Evolutionary conservation across 805 yeast genomes (phyloP).

Genomic region (Suhomyces sp.): DNA sequence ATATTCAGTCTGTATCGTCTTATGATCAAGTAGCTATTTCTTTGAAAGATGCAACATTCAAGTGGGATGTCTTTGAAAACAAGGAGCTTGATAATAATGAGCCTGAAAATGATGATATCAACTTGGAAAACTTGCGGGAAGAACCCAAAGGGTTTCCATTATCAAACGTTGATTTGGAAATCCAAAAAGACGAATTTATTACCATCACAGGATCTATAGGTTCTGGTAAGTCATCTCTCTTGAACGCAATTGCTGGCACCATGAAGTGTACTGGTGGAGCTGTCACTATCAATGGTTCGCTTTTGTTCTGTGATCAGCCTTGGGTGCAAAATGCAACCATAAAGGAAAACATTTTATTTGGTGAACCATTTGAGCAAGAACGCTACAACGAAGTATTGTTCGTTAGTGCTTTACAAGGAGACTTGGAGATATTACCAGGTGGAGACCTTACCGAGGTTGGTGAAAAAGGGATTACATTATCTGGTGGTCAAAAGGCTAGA

Average conservation of each 20-base stretch:
- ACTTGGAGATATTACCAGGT: constrained; percentile 63
- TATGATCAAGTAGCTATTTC: constrained; percentile 42
- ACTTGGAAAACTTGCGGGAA: constrained; percentile 6
- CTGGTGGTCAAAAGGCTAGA: constrained; percentile 41
- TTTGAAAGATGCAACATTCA: constrained; percentile 55
- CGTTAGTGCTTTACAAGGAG: constrained; percentile 67
- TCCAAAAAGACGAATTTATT: constrained; percentile 66
- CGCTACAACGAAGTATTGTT: constrained; percentile 56
- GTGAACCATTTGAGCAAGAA: constrained; percentile 49
- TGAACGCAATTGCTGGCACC: constrained; percentile 69
- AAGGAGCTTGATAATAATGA: constrained; percentile 16
- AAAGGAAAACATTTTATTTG: constrained; percentile 71
- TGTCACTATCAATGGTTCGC: constrained; percentile 51
- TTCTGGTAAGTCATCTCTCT: constrained; percentile 74
- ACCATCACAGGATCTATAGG: constrained; percentile 82
- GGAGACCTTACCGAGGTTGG: constrained; percentile 56
- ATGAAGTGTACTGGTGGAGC: constrained; percentile 59
- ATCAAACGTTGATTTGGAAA: constrained; percentile 48
- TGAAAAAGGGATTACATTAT: constrained; percentile 37
- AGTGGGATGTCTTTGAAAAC: constrained; percentile 53
- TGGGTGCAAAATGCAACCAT: constrained; percentile 86
- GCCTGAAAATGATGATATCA: constrained; percentile 12
- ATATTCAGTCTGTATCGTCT: too few species aligned
- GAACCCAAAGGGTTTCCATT: constrained; percentile 35
- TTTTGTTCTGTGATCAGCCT: constrained; percentile 61